Base-by-base conservation (phyloP, 495 filamentous ascomycete genomes). In the Amniculicola lignicola region DNA sequence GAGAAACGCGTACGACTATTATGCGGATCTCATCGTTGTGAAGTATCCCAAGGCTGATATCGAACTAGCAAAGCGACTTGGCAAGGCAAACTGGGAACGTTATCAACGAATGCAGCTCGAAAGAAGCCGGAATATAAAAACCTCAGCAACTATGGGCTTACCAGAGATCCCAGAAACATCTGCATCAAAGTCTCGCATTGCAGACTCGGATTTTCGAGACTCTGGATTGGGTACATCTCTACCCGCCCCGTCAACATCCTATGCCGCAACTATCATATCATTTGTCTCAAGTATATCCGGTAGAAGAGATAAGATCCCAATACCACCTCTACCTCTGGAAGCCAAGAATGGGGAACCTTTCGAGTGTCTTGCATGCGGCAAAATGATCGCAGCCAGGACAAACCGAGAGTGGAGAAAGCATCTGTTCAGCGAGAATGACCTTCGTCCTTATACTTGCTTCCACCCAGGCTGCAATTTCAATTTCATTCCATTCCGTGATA, bases 11-110 rank as follows among this genome's bases (percentile, higher is more conserved):
- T 36, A 43, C 33, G 46, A 51, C 27, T 51, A 51, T 40, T 58
- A 51, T 39, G 40, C 54, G 5, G 46, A 51, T 37, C 25, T 58
- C 2, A 58, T 59, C 23, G 40, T 18, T 15, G 37, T 33, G 1
- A 61, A 59, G 23, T 64, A 51, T 43, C 57, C 61, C 0, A 25
- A 42, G 38, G 50, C 56, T 4, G 27, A 27, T 28, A 2, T n/a
- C 7, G 25, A 28, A 5, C 21, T 61, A 1, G 39, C 47, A 3
- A 12, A 56, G 21, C 16, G 44, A 14, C 35, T 64, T 0, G 61
- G 61, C 19, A 49, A 52, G 37, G 61, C 61, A 4, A 64, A 61
- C 27, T 64, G 61, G 61, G 16, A 56, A 5, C 19, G 56, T 28
- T 50, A 61, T 31, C 44, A 41, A 35, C 56, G 56, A 3, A 6